These are phyloP conservation scores for Coemansia sp. DNA, from an alignment of 192 early-diverging fungal genomes.

Conservation along the genomic window DNA sequence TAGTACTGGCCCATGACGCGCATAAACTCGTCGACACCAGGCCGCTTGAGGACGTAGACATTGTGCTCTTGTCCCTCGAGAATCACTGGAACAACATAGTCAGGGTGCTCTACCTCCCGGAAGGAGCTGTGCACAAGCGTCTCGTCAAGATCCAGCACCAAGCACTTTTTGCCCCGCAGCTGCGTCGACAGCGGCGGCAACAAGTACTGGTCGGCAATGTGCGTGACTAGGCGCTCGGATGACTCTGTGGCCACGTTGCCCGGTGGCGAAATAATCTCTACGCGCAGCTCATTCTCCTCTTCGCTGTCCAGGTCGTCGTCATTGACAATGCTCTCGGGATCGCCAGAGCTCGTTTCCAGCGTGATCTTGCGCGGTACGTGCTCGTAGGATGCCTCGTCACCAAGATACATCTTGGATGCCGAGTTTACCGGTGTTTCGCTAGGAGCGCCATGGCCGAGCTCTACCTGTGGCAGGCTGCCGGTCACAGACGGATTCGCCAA, in stretches of 20 bases:
- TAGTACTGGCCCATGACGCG: constrained; percentile 80
- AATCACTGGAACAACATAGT: constrained; percentile 90
- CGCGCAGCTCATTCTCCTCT: constrained; percentile 45
- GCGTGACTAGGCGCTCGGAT: constrained; percentile 49
- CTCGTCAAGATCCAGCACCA: constrained; percentile 97
- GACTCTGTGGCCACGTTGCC: constrained; percentile 48
- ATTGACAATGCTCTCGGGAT: constrained; percentile 45
- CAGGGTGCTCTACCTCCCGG: constrained; percentile 71
- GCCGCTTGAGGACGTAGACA: constrained; percentile 95
- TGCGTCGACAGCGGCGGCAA: constrained; percentile 68
- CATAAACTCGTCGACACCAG: constrained; percentile 94
- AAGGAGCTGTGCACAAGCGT: constrained; percentile 97
- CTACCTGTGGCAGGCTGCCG: constrained; percentile 13
- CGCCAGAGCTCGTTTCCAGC: constrained; percentile 40
- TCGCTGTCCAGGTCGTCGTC: constrained; percentile 31
- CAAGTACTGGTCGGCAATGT: constrained; percentile 45
- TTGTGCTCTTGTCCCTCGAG: constrained; percentile 88
- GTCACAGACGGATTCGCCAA: constrained; percentile 18
- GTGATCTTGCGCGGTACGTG: constrained; percentile 40
- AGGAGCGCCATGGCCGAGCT: constrained; percentile 24
- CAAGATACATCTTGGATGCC: constrained; percentile 41
- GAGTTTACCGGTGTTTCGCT: constrained; percentile 49
- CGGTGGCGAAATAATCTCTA: constrained; percentile 50
- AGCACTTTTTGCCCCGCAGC: constrained; percentile 78
- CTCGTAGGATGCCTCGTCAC: constrained; percentile 36